Conservation (phyloP, 352 stramenopile species). For the Globisporangium spinosum region DNA sequence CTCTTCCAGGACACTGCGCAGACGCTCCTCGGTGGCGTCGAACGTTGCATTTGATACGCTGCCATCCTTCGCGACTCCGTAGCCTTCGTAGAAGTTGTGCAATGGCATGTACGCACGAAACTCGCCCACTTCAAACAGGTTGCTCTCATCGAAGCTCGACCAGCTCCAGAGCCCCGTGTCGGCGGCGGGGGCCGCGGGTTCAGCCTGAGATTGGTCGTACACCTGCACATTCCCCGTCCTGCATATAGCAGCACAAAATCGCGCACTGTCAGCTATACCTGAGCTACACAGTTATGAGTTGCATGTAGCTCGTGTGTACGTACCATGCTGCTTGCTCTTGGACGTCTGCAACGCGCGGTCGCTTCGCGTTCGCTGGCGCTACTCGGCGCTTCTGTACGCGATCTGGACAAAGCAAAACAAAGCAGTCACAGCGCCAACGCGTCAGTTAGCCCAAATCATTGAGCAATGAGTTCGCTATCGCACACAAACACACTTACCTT, state of each 20-base stretch:
- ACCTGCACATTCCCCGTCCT: slow-evolving; percentile 62
- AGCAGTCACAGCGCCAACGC: not conserved
- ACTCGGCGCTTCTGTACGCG: slow-evolving; percentile 35
- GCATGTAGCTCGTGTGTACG: slow-evolving; percentile 17
- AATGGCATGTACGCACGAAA: slow-evolving; percentile 74
- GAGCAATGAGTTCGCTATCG: not conserved
- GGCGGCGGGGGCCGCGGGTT: slow-evolving; percentile 4
- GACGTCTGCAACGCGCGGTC: slow-evolving; percentile 18
- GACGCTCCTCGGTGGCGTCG: slow-evolving; percentile 55
- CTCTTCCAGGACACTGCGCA: slow-evolving; percentile 57
- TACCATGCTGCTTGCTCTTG: slow-evolving; percentile 42
- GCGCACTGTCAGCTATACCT: not conserved
- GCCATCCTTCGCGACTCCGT: slow-evolving; percentile 41
- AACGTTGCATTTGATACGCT: slow-evolving; percentile 48
- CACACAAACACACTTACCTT: slow-evolving; percentile 29
- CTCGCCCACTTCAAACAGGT: slow-evolving; percentile 68
- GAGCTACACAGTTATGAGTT: not conserved
- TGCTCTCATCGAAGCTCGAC: slow-evolving; percentile 40
- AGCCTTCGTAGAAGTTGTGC: slow-evolving; percentile 82
- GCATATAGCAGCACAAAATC: not conserved
- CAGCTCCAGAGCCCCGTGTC: slow-evolving; percentile 56
- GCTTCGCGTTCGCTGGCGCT: slow-evolving; percentile 21
- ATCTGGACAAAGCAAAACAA: slow-evolving; percentile 18
- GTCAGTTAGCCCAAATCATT: not conserved
- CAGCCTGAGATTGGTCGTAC: slow-evolving; percentile 45